Evolutionary conservation across 1,139 yeast genomes (phyloP).

Genomic region (Pichia sp.): DNA sequence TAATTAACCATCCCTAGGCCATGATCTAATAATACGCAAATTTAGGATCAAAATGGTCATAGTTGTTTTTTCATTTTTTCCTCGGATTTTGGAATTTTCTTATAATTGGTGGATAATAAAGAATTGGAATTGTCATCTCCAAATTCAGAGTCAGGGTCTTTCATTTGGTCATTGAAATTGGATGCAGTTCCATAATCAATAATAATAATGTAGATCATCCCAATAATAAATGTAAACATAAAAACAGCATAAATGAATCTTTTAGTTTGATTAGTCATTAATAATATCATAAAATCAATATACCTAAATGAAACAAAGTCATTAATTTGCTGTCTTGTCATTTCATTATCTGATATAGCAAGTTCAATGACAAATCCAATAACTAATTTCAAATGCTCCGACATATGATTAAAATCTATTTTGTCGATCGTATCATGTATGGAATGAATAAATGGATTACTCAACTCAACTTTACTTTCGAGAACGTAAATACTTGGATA

Average conservation of each 20-base stretch:
- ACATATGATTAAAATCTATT: constrained; percentile 69
- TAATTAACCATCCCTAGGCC: too few relatives aligned
- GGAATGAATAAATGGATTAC: constrained; percentile 69
- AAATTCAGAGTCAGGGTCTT: background rate
- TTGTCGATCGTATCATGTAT: constrained; percentile 76
- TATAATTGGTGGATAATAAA: too few relatives aligned
- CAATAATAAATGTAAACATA: constrained; percentile 10
- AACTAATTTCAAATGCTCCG: constrained; percentile 71
- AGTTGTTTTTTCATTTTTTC: too few relatives aligned
- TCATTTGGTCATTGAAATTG: too few relatives aligned
- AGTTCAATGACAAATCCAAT: constrained; percentile 68
- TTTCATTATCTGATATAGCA: constrained; percentile 19
- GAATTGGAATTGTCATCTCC: too few relatives aligned
- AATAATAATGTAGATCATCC: constrained; percentile 5
- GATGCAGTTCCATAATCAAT: constrained; percentile 4
- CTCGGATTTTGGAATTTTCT: too few relatives aligned
- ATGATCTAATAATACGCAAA: too few relatives aligned
- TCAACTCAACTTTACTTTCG: constrained; percentile 62
- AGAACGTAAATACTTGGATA: constrained; percentile 78
- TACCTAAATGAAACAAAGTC: constrained; percentile 14
- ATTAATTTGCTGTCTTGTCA: background rate
- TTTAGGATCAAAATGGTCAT: too few relatives aligned
- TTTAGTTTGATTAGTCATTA: constrained; percentile 18
- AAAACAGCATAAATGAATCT: constrained; percentile 14
- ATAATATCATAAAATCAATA: constrained; percentile 18